Conservation (phyloP, 176 grass and related monocot species). For the Puya raimondii region DNA sequence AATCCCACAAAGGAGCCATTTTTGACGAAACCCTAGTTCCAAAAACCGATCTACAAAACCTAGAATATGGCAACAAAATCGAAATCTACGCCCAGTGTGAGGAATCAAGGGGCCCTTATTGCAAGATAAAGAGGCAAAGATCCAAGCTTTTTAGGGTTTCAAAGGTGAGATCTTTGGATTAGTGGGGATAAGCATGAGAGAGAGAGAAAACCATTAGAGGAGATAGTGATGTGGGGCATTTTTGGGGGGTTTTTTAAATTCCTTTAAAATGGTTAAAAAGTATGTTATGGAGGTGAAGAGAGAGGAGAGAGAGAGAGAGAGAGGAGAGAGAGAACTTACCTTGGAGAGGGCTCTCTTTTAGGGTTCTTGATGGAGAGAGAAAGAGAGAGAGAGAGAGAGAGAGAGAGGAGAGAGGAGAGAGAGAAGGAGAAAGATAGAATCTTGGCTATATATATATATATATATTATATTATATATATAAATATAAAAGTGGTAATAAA, state of each 20-base stretch:
- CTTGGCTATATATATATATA: no score
- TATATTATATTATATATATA: no score
- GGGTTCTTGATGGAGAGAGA: conserved; percentile 16
- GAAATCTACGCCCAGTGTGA: neutral
- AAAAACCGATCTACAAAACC: conserved; percentile 8
- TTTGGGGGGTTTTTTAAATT: neutral
- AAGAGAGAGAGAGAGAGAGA: neutral
- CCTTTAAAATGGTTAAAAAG: neutral
- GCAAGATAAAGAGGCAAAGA: neutral
- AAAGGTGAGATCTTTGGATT: neutral
- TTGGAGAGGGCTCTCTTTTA: conserved; percentile 34
- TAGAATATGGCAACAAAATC: neutral
- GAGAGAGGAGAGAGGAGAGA: neutral
- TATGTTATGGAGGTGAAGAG: neutral
- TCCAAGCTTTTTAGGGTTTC: neutral
- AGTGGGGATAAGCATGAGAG: neutral
- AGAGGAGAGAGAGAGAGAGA: neutral
- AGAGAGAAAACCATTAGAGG: neutral
- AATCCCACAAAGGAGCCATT: conserved; percentile 10
- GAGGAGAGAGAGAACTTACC: conserved; percentile 21
- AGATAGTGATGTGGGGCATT: neutral
- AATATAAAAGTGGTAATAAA: no score
- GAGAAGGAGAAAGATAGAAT: neutral
- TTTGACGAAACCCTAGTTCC: conserved; percentile 26
- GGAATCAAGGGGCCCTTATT: conserved; percentile 1